Evolutionary conservation across 2,329 filamentous ascomycete genomes (phyloP).

Genomic region (Akanthomyces uredinophilus): DNA sequence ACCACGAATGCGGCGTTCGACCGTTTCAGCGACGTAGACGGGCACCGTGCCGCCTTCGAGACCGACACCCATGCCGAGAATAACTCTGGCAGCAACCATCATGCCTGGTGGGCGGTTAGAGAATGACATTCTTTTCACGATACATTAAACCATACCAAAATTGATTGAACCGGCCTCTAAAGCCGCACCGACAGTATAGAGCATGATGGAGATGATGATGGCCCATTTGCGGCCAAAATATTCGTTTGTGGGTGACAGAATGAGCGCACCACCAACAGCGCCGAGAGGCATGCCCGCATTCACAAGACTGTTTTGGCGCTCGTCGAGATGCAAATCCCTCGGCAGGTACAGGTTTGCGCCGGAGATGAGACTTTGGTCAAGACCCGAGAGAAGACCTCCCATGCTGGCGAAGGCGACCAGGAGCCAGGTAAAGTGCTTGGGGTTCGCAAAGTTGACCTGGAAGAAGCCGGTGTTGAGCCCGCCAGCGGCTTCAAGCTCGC

Average conservation of each 20-base stretch:
- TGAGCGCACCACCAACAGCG: conserved; percentile 63
- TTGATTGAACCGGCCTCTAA: conserved; percentile 63
- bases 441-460: conserved; percentile 55
- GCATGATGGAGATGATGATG: conserved; percentile 62
- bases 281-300: conserved; percentile 68
- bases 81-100: conserved; percentile 63
- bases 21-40: conserved; percentile 69
- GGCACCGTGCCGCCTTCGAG: conserved; percentile 70
- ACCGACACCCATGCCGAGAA: conserved; percentile 66
- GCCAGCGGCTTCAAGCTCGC: conserved; percentile 30
- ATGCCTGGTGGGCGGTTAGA: conserved; percentile 38
- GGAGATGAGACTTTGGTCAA: conserved; percentile 69
- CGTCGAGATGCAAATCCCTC: conserved; percentile 48
- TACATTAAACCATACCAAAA: conserved; percentile 41
- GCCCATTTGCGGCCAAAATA: conserved; percentile 61
- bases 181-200: conserved; percentile 66
- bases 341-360: conserved; percentile 66
- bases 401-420: conserved; percentile 69
- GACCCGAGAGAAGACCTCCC: conserved; percentile 66
- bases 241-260: conserved; percentile 64
- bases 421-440: conserved; percentile 60
- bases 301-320: conserved; percentile 57
- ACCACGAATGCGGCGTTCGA: conserved; percentile 61
- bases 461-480: conserved; percentile 39
- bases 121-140: not conserved